These are phyloP conservation scores for Xylariaceae sp. DNA, from an alignment of 2,329 filamentous ascomycete genomes.

Conservation along the genomic window DNA sequence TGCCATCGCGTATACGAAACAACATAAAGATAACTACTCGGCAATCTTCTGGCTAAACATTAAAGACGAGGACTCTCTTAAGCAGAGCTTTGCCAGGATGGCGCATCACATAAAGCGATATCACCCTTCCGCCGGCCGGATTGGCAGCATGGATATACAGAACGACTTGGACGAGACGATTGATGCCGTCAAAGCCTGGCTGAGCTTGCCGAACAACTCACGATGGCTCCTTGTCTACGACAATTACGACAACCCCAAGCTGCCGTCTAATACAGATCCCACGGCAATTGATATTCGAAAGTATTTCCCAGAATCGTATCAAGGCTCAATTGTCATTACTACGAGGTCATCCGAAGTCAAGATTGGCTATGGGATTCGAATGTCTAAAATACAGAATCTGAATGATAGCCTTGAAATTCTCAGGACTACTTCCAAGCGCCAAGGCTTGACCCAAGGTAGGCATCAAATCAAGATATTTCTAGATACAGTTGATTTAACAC, in stretches of 20 bases:
- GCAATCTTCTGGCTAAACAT: slow-evolving; percentile 3
- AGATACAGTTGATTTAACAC: neutral
- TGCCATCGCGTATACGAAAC: slow-evolving; percentile 10
- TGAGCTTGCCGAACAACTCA: slow-evolving; percentile 31
- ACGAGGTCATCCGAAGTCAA: slow-evolving; percentile 32
- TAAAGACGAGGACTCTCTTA: slow-evolving; percentile 1
- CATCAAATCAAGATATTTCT: neutral
- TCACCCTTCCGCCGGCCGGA: neutral
- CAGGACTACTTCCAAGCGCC: slow-evolving; percentile 24
- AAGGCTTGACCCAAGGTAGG: slow-evolving; percentile 9
- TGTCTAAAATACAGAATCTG: slow-evolving; percentile 31
- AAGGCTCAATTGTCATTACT: slow-evolving; percentile 40
- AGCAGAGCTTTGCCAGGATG: neutral
- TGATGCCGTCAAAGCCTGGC: slow-evolving; percentile 34
- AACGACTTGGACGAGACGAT: neutral
- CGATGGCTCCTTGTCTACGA: slow-evolving; percentile 38
- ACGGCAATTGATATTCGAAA: slow-evolving; percentile 15
- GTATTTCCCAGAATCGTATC: slow-evolving; percentile 30
- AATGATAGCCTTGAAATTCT: slow-evolving; percentile 32
- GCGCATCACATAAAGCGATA: neutral
- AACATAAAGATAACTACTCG: slow-evolving; percentile 10
- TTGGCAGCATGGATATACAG: neutral
- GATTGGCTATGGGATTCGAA: slow-evolving; percentile 29
- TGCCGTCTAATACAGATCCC: slow-evolving; percentile 14
- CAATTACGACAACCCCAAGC: slow-evolving; percentile 38